Base-by-base conservation (phyloP, 495 filamentous ascomycete genomes). In the Cenococcum geophilum region DNA sequence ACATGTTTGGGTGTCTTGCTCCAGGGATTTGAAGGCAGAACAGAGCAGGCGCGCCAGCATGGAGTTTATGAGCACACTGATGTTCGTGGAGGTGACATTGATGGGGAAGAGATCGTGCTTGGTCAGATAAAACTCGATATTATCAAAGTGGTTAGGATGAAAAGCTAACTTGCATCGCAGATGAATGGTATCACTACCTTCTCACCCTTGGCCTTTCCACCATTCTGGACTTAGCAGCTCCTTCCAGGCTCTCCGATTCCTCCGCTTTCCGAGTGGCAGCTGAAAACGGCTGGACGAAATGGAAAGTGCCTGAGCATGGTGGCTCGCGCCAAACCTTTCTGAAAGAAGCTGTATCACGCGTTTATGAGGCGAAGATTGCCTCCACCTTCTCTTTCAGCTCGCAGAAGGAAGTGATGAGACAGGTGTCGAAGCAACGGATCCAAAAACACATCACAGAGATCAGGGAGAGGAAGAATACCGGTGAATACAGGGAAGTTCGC, bases 101-200 rank as follows among this genome's bases (percentile, higher is more conserved):
- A 76, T 52, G 76, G 75, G 22, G 83, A 86, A 70, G 83, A 82
- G 64, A 67, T 68, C 16, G 66, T 79, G 57, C 75, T 87, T 25
- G 81, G 81, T 84, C 68, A 69, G 79, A 27, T 47, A 18, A 23
- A 40, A 45, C 12, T 45, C 11, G 12, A 45, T 14, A 18, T 14
- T 14, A 18, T 45, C 40, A 14, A 16, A 45, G 36, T 6, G 27
- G 27, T 6, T 32, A 3, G 11, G 40, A 45, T 16, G 18, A 45
- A 45, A 45, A 18, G 40, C 18, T 45, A 45, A 45, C 11, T 16
- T 16, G 36, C 21, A 10, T n/a, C 34, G 50, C 56, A 80, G 84
- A 87, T 69, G 84, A 87, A 69, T 88, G 84, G 84, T 81, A 79
- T 8, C 77, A 75, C 47, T 83, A 82, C 60, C 71, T 86, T 37